Evolutionary conservation across 768 basidiomycete genomes (phyloP).

Genomic region (Cystofilobasidium capitatum): DNA sequence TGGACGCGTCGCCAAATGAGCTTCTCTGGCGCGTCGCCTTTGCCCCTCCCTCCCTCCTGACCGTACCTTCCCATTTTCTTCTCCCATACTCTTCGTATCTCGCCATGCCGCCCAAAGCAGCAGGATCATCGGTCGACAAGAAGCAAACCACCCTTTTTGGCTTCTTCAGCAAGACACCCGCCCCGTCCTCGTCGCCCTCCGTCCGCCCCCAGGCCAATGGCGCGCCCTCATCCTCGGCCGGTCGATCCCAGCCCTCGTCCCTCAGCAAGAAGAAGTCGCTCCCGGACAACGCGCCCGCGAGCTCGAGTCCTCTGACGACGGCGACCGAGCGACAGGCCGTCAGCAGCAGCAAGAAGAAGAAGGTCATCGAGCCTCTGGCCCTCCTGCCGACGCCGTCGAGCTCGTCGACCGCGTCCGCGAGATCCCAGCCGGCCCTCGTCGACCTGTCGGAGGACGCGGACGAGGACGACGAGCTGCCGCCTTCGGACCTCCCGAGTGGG

Average conservation of each 20-base stretch:
- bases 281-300: conserved; percentile 29
- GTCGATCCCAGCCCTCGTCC: background rate
- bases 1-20: background rate
- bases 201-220: conserved; percentile 18
- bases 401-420: background rate
- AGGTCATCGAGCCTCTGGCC: conserved; percentile 28
- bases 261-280: conserved; percentile 27
- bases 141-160: conserved; percentile 39
- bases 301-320: conserved; percentile 30
- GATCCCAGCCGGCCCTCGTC: background rate
- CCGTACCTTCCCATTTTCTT: background rate
- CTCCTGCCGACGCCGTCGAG: background rate
- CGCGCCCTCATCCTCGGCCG: conserved; percentile 7
- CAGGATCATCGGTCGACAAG: conserved; percentile 6
- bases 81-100: background rate
- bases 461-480: conserved; percentile 1
- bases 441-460: background rate
- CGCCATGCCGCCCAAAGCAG: conserved; percentile 1
- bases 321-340: conserved; percentile 8
- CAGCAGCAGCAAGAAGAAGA: conserved; percentile 2
- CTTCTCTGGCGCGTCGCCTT: background rate
- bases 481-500: background rate
- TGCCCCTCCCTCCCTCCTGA: background rate
- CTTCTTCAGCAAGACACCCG: conserved; percentile 37
- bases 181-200: conserved; percentile 27